Evolutionary conservation across 2,329 filamentous ascomycete genomes (phyloP).

Genomic region (Fusarium tuaranense): DNA sequence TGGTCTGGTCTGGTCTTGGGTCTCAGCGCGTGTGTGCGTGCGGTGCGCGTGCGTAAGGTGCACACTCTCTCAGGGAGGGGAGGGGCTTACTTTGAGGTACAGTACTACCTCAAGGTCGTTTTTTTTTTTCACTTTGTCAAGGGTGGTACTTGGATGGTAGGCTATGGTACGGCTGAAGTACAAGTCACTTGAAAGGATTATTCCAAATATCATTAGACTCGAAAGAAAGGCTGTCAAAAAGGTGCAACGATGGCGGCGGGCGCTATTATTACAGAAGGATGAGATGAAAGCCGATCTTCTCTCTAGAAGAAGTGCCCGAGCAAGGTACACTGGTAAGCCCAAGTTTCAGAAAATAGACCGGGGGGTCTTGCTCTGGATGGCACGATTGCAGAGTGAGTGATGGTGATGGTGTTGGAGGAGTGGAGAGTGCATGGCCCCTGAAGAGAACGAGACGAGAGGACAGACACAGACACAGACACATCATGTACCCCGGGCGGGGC

Average conservation of each 20-base stretch:
- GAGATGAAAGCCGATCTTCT: background rate
- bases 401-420: background rate
- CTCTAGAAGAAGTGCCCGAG: background rate
- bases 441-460: background rate
- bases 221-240: background rate
- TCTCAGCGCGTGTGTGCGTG: background rate
- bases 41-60: background rate
- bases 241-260: background rate
- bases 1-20: background rate
- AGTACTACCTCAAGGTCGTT: background rate
- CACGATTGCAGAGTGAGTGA: background rate
- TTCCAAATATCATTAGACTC: background rate
- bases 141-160: background rate
- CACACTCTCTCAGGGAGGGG: background rate
- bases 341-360: background rate
- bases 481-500: background rate
- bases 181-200: background rate
- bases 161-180: background rate
- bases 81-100: background rate
- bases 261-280: background rate
- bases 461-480: background rate
- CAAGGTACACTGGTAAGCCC: background rate
- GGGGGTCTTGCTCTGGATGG: background rate
- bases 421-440: background rate
- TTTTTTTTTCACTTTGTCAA: background rate